Evolutionary conservation across 2,329 filamentous ascomycete species (phyloP).

Genomic region (Tolypocladium paradoxum): DNA sequence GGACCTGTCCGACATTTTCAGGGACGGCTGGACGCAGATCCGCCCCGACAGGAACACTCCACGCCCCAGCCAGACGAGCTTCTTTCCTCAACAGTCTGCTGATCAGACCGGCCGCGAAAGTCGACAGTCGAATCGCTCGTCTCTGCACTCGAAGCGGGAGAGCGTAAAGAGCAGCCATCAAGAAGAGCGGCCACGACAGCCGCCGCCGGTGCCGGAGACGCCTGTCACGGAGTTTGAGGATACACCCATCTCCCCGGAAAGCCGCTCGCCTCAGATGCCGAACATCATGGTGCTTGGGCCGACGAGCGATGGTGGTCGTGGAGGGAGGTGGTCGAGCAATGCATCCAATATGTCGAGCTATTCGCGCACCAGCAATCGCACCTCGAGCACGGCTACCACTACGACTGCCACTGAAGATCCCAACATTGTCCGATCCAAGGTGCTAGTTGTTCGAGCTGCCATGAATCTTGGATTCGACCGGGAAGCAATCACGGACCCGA

Average conservation of each 20-base stretch:
- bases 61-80: constrained; percentile 66
- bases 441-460: constrained; percentile 73
- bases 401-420: constrained; percentile 59
- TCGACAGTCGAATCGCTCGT: constrained; percentile 39
- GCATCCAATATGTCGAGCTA: constrained; percentile 71
- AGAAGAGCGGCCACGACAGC: constrained; percentile 39
- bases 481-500: constrained; percentile 33
- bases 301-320: constrained; percentile 43
- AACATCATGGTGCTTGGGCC: constrained; percentile 84
- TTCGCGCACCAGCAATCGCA: constrained; percentile 57
- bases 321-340: constrained; percentile 70
- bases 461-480: constrained; percentile 74
- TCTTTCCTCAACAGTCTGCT: constrained; percentile 43
- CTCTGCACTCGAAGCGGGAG: constrained; percentile 39
- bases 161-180: constrained; percentile 35
- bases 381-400: constrained; percentile 63
- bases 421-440: constrained; percentile 67
- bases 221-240: constrained; percentile 95
- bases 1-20: constrained; percentile 89
- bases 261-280: constrained; percentile 62
- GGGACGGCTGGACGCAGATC: constrained; percentile 83
- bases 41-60: constrained; percentile 80
- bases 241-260: constrained; percentile 71
- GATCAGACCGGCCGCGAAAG: constrained; percentile 39
- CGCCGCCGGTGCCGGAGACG: constrained; percentile 61